Conservation (phyloP, 129 eudicot genomes). For the Oenanthe sinensis region DNA sequence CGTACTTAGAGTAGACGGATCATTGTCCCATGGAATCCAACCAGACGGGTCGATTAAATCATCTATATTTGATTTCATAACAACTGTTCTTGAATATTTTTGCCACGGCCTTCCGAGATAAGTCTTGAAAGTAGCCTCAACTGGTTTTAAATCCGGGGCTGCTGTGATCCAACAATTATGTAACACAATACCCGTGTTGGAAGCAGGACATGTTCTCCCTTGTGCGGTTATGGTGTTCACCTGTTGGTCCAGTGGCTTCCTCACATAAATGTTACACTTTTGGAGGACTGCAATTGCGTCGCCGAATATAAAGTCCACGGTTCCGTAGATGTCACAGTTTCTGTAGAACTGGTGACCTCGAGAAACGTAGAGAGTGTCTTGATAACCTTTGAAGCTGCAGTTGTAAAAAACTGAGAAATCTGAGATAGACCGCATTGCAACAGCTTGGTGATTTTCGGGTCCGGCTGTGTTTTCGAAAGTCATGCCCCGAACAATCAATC, state of each 20-base stretch:
- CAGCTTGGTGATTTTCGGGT: not conserved
- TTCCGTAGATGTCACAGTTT: not conserved
- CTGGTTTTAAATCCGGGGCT: not conserved
- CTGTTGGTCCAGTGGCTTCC: too few relatives aligned
- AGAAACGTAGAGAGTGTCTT: not conserved
- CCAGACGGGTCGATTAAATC: not conserved
- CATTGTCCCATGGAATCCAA: too few relatives aligned
- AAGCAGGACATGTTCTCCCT: not conserved
- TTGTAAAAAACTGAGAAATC: not conserved
- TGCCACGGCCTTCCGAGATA: not conserved
- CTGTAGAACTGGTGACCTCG: not conserved
- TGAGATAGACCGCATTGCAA: not conserved
- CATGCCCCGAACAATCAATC: too few relatives aligned
- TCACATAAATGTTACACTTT: not conserved
- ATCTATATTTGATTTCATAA: not conserved
- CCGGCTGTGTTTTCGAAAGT: too few relatives aligned
- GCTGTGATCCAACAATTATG: not conserved
- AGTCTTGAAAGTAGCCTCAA: not conserved
- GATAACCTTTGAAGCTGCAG: not conserved
- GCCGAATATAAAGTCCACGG: not conserved
- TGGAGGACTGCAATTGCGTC: not conserved
- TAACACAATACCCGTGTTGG: not conserved
- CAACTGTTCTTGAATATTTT: not conserved
- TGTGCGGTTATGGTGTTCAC: not conserved
- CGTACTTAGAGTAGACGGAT: too few relatives aligned